phyloP scores from a whole-genome alignment of 306 rosid species.

The Crataegus laevigata region DNA sequence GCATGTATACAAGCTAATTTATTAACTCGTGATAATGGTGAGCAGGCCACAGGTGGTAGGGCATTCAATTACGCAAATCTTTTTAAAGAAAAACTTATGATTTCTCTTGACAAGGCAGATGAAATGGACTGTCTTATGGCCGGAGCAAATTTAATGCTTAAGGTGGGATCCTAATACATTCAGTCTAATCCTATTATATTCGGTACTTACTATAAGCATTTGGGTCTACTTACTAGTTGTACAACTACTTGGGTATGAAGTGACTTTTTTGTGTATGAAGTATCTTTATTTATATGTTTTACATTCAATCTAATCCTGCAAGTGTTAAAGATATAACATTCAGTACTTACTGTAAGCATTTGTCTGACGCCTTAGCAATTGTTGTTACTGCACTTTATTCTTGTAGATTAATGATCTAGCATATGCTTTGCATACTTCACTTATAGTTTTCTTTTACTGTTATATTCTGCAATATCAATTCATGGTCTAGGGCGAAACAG shows the following conservation, averaged over 20 bases:
- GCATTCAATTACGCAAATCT: slow-evolving; percentile 67
- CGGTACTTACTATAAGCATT: slow-evolving; percentile 64
- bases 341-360: slow-evolving; percentile 65
- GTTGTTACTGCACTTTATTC: background rate
- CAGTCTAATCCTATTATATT: background rate
- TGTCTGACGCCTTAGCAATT: background rate
- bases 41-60: slow-evolving; percentile 98
- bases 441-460: background rate
- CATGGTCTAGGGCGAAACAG: background rate
- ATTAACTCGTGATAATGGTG: slow-evolving; percentile 19
- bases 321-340: background rate
- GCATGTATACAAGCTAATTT: slow-evolving; percentile 20
- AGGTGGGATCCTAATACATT: slow-evolving; percentile 44
- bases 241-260: no score
- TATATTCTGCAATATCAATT: background rate
- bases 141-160: slow-evolving; percentile 88
- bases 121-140: slow-evolving; percentile 95
- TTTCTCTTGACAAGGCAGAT: slow-evolving; percentile 80
- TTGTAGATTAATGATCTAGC: background rate
- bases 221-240: no score
- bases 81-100: slow-evolving; percentile 68
- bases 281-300: no score
- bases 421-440: background rate
- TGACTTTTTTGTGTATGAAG: no score
- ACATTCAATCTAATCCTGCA: no score